phyloP scores from a whole-genome alignment of 306 rosid species.

The Medicago lupulina region DNA sequence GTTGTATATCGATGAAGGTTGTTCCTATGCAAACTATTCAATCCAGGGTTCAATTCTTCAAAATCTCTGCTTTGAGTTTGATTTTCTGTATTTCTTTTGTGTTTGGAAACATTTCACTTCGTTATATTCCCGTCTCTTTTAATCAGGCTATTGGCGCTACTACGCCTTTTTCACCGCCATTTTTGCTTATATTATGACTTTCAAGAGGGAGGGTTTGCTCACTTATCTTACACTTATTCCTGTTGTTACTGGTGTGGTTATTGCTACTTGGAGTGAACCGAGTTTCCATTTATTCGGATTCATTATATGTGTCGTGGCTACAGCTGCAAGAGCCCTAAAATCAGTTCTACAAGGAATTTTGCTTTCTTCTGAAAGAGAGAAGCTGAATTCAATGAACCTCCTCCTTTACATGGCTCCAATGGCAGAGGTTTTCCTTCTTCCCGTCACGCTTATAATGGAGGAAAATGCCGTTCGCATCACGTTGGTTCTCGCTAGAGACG shows the following conservation, averaged over 20 bases:
- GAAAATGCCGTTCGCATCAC: constrained; percentile 97
- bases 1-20: constrained; percentile 96
- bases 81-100: constrained; percentile 94
- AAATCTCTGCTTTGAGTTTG: constrained; percentile 90
- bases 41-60: constrained; percentile 88
- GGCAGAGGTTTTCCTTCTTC: constrained; percentile 95
- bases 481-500: constrained; percentile 95
- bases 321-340: constrained; percentile 96
- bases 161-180: constrained; percentile 98
- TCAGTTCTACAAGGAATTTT: constrained; percentile 95
- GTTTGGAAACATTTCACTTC: constrained; percentile 86
- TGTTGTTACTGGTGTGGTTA: constrained; percentile 95
- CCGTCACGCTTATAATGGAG: constrained; percentile 96
- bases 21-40: constrained; percentile 96
- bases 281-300: constrained; percentile 98
- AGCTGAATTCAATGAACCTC: constrained; percentile 98
- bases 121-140: constrained; percentile 91
- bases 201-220: constrained; percentile 98
- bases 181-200: constrained; percentile 86
- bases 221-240: constrained; percentile 92
- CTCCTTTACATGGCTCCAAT: constrained; percentile 99
- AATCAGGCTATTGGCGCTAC: constrained; percentile 98
- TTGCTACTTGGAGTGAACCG: constrained; percentile 95
- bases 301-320: constrained; percentile 87
- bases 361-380: constrained; percentile 99